Percentiles rank a stretch among this genome's conserved stretches.
phyloP scores from a whole-genome alignment of 1,284 basidiomycete species.

The Rhodofomes roseus region DNA sequence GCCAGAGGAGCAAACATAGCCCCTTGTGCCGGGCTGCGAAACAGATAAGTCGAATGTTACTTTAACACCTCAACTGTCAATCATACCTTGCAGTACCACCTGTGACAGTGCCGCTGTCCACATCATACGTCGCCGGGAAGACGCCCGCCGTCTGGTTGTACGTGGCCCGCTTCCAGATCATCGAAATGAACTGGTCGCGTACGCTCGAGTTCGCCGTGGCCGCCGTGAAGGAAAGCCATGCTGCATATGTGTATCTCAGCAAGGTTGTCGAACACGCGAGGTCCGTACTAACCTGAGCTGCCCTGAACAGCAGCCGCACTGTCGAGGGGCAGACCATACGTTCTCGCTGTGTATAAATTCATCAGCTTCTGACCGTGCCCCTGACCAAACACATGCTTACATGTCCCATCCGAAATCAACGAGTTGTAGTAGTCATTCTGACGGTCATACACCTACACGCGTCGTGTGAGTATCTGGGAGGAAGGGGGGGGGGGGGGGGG shows the following conservation, averaged over 20 bases:
- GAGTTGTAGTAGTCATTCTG: constrained; percentile 13
- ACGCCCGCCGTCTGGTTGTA: constrained; percentile 17
- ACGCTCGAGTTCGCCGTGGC: constrained; percentile 18
- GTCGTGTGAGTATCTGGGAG: neutral
- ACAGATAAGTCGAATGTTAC: neutral
- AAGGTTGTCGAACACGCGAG: neutral
- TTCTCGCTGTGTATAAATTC: neutral
- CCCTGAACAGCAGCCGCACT: constrained; percentile 8
- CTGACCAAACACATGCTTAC: neutral
- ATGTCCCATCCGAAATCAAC: constrained; percentile 2
- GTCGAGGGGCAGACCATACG: constrained; percentile 15
- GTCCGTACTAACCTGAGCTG: neutral
- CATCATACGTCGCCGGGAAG: constrained; percentile 19
- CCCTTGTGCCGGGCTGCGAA: constrained; percentile 16
- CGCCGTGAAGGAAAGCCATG: constrained; percentile 24
- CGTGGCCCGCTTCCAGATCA: constrained; percentile 18
- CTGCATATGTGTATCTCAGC: constrained; percentile 8
- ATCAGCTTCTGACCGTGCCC: neutral
- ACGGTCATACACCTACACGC: constrained; percentile 11
- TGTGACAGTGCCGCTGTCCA: constrained; percentile 6
- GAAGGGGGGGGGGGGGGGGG: no score
- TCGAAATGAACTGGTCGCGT: constrained; percentile 17
- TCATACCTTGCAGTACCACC: constrained; percentile 16
- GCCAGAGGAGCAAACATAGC: constrained; percentile 22
- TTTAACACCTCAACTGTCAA: neutral